Evolutionary conservation across 768 basidiomycete species (phyloP).

Genomic region (Kwoniella pini): DNA sequence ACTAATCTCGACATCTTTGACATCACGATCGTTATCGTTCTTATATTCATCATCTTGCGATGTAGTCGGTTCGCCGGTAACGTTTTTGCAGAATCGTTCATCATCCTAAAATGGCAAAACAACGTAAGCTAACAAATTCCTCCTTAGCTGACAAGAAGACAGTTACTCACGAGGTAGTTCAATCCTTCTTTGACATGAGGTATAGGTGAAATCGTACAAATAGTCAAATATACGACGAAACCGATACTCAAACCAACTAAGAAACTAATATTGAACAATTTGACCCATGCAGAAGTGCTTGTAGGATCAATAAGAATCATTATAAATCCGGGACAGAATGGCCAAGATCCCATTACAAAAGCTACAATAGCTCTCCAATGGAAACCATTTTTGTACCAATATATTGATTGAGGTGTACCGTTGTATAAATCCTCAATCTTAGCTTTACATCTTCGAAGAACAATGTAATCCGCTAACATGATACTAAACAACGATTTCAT

Average conservation of each 20-base stretch:
- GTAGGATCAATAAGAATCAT: constrained; percentile 16
- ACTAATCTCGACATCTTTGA: not conserved
- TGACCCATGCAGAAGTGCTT: constrained; percentile 14
- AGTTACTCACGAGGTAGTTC: constrained; percentile 15
- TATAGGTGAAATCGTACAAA: constrained; percentile 19
- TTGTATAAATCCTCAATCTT: constrained; percentile 33
- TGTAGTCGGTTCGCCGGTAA: not conserved
- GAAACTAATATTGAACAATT: constrained; percentile 25
- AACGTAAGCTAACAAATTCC: not conserved
- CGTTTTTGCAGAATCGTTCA: constrained; percentile 15
- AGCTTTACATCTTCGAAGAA: constrained; percentile 25
- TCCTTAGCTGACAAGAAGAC: not conserved
- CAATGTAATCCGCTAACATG: constrained; percentile 32
- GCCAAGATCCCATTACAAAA: constrained; percentile 26
- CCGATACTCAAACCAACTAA: constrained; percentile 19
- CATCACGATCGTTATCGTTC: not conserved
- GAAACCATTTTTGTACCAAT: constrained; percentile 31
- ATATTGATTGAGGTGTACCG: constrained; percentile 19
- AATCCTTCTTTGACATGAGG: constrained; percentile 14
- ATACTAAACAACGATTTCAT: constrained; percentile 15
- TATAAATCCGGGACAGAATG: constrained; percentile 36
- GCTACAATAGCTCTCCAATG: constrained; percentile 29
- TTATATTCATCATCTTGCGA: no score
- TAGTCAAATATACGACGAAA: constrained; percentile 9
- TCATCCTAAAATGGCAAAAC: constrained; percentile 3